Evolutionary conservation across 2,329 filamentous ascomycete species (phyloP).

Genomic region (Meredithiella fracta): DNA sequence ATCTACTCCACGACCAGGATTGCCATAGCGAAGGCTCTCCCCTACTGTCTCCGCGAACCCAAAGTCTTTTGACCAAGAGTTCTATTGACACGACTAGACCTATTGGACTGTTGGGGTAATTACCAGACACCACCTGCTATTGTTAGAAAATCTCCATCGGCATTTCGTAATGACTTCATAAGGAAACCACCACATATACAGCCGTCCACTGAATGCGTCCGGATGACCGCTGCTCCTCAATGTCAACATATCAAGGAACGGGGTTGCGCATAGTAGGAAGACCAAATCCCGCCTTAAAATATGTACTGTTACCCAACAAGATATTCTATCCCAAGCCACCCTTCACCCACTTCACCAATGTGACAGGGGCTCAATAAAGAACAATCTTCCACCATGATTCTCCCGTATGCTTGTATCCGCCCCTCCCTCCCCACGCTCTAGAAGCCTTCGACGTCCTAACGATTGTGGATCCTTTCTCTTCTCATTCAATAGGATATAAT

Average conservation of each 20-base stretch:
- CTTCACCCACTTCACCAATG: background rate
- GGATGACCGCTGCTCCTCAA: no score
- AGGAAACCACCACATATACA: no score
- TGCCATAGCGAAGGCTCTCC: background rate
- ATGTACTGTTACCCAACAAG: no score
- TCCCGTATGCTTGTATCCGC: background rate
- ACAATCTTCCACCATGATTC: background rate
- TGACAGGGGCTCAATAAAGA: background rate
- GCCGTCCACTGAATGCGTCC: no score
- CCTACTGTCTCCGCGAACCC: background rate
- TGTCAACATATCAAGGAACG: no score
- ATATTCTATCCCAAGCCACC: no score
- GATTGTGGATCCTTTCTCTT: background rate
- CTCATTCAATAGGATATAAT: background rate
- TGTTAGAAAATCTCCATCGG: background rate
- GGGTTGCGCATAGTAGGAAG: no score
- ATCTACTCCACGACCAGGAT: background rate
- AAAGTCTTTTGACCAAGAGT: background rate
- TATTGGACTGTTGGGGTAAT: background rate
- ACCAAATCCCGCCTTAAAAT: no score
- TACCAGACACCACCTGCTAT: background rate
- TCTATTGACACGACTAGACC: background rate
- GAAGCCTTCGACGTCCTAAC: background rate
- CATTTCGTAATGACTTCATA: no score
- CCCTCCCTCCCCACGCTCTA: background rate